Conservation (phyloP, 306 rosid species). For the Medicago truncatula region DNA sequence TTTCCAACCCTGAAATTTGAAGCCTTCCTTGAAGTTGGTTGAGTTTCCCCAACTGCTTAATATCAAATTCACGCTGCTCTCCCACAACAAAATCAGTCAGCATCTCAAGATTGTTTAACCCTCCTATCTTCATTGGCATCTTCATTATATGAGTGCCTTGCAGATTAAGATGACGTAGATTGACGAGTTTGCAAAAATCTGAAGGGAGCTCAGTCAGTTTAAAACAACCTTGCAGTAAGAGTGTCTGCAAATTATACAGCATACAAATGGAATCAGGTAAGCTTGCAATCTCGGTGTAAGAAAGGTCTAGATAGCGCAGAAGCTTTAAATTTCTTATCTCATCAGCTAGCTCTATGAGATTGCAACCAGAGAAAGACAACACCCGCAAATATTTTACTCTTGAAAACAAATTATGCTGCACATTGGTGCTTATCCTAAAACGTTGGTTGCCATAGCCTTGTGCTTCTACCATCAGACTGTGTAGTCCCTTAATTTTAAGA, state of each 20-base stretch:
- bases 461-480: not conserved
- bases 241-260: slow-evolving; percentile 42
- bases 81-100: not conserved
- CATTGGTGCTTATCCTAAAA: not conserved
- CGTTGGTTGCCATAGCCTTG: not conserved
- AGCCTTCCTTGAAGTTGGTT: slow-evolving; percentile 26
- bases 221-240: not conserved
- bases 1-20: not conserved
- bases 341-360: not conserved
- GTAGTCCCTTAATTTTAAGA: not conserved
- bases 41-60: slow-evolving; percentile 19
- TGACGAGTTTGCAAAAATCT: slow-evolving; percentile 22
- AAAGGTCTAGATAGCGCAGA: slow-evolving; percentile 38
- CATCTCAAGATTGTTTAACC: slow-evolving; percentile 18
- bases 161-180: slow-evolving; percentile 29
- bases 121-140: slow-evolving; percentile 35
- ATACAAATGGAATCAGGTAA: slow-evolving; percentile 40
- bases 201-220: not conserved
- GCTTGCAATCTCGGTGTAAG: not conserved
- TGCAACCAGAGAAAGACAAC: not conserved
- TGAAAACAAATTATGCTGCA: not conserved
- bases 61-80: not conserved
- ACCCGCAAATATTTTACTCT: not conserved
- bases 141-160: not conserved
- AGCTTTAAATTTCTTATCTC: slow-evolving; percentile 26